Base-by-base conservation (phyloP, 352 stramenopile species). In the Phytophthora foliorum region DNA sequence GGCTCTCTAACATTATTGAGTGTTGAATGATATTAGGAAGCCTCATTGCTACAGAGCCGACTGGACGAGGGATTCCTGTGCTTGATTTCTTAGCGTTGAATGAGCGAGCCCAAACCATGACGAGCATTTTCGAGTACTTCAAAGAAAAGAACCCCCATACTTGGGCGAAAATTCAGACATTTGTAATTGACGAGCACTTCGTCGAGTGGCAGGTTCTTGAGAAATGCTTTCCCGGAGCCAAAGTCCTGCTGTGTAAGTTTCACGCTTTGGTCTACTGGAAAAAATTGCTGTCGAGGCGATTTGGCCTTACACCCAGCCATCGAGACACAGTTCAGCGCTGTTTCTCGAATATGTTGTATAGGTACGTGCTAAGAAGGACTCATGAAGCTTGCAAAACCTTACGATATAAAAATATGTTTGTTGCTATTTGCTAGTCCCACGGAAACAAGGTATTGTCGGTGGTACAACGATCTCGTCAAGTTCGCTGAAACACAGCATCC, bases 161-260 rank as follows among this genome's bases (percentile, higher is more conserved):
- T 7, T 41, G 34, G 34, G 17, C 10, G 9, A 41, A 41, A 4
- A 41, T 41, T 11, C 7, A 41, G 34, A 41, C 13, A 17, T 41
- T 52, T 48, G 32, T 56, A 2, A 72, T 78, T 16, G 64, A 74
- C 38, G 67, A 75, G 42, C 52, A 69, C 21, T 70, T 67, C 51
- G 34, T 50, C 6, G 48, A 75, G 31, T 75, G 60, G 53, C 29
- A 27, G 4, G 61, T 61, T 13, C 24, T 75, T 25, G 24, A 75
- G 11, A 17, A 21, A n/a, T 39, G 21, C 4, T 66, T 75, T 27
- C 49, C 67, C 0, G 24, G n/a, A 0, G 41, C 46, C 2, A 75
- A 69, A 17, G 39, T 69, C 22, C n/a, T 74, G 6, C 31, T 50
- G 17, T 53, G 24, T 13, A 22, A 53, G 21, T 53, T 53, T 11